Conservation (phyloP, 805 yeast genomes). For the Clavispora santaluciae region DNA sequence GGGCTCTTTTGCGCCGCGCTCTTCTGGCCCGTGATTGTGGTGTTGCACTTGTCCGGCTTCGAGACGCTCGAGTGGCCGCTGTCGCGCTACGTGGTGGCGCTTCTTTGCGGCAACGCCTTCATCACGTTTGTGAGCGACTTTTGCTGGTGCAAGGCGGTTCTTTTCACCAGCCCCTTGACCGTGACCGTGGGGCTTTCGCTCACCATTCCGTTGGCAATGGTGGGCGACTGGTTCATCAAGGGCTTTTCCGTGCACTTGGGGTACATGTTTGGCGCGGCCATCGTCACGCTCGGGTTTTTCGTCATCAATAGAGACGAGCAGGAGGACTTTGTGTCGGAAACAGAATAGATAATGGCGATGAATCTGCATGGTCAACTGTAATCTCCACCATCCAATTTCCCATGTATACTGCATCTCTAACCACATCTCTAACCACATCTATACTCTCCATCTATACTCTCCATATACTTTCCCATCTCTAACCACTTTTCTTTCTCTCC, state of each 20-base stretch:
- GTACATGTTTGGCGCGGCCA: constrained; percentile 73
- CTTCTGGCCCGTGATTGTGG: constrained; percentile 76
- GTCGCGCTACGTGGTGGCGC: constrained; percentile 41
- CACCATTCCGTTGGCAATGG: constrained; percentile 87
- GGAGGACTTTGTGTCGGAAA: constrained; percentile 41
- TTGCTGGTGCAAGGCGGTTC: constrained; percentile 94
- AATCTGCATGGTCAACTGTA: neutral
- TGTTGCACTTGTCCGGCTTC: constrained; percentile 57
- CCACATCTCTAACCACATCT: too few relatives aligned
- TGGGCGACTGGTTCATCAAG: constrained; percentile 79
- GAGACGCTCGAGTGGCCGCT: constrained; percentile 75
- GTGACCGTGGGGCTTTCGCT: constrained; percentile 93
- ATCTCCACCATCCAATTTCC: too few relatives aligned
- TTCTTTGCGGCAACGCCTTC: constrained; percentile 61
- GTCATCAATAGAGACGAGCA: constrained; percentile 77
- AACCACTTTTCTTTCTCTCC: too few relatives aligned
- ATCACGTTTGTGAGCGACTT: constrained; percentile 85
- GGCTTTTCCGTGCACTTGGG: constrained; percentile 53
- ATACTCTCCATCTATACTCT: too few relatives aligned
- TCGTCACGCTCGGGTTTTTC: constrained; percentile 80
- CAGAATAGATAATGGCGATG: neutral
- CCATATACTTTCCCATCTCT: too few relatives aligned
- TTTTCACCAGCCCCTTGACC: constrained; percentile 87
- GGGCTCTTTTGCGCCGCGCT: constrained; percentile 74
- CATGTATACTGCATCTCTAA: too few relatives aligned